Evolutionary conservation across 805 yeast genomes (phyloP).

Genomic region (Pichia occidentalis): DNA sequence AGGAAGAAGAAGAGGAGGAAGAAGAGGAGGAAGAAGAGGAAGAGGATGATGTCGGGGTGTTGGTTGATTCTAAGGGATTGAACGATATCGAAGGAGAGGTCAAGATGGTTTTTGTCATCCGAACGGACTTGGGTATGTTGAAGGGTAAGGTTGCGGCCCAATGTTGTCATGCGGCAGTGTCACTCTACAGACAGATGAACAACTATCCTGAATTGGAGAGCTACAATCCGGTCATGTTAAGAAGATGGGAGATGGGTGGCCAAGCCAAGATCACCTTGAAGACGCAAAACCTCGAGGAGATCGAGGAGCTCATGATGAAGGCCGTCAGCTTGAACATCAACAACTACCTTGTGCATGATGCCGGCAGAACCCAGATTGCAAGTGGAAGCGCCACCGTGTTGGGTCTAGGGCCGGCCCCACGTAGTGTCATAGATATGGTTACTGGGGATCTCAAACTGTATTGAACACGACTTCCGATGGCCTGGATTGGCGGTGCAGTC

Average conservation of each 20-base stretch:
- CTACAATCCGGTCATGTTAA: conserved; percentile 55
- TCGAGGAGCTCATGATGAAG: conserved; percentile 71
- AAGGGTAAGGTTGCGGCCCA: conserved; percentile 98
- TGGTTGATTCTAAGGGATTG: conserved; percentile 52
- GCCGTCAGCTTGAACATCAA: conserved; percentile 78
- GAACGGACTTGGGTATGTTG: conserved; percentile 86
- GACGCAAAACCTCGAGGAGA: conserved; percentile 57
- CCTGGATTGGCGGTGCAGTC: not conserved
- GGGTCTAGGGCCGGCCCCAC: conserved; percentile 98
- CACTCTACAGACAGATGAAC: conserved; percentile 64
- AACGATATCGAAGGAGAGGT: conserved; percentile 74
- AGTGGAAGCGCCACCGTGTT: conserved; percentile 93
- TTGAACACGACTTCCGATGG: conserved; percentile 26
- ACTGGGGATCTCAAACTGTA: conserved; percentile 76
- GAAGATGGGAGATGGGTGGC: conserved; percentile 76
- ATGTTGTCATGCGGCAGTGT: conserved; percentile 95
- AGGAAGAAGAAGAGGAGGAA: not conserved
- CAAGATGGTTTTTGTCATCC: conserved; percentile 78
- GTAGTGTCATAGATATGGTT: conserved; percentile 65
- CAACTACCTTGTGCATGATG: conserved; percentile 82
- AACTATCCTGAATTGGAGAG: conserved; percentile 43
- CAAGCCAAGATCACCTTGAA: conserved; percentile 92
- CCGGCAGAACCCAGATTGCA: conserved; percentile 95
- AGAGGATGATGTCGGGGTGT: conserved; percentile 37
- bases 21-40: conserved; percentile 29